These are phyloP conservation scores for Aegilops longissima DNA, from an alignment of 176 grass and related monocot genomes.

Conservation along the genomic window DNA sequence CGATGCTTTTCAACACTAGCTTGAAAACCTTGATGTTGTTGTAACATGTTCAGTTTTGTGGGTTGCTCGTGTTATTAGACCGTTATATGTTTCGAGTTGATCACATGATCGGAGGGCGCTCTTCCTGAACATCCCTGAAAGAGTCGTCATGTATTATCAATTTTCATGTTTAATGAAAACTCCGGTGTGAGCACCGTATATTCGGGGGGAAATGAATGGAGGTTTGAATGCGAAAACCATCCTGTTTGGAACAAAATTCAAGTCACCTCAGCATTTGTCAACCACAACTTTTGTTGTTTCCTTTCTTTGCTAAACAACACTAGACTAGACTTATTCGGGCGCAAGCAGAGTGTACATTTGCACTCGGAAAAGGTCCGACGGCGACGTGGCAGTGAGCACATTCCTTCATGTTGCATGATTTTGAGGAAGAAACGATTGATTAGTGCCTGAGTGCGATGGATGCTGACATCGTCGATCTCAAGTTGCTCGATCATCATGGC, in stretches of 20 bases:
- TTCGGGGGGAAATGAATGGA: neutral
- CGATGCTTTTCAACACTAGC: too few species aligned
- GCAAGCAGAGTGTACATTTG: slow-evolving; percentile 17
- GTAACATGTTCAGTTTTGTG: too few species aligned
- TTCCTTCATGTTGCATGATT: slow-evolving; percentile 1
- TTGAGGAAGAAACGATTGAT: neutral
- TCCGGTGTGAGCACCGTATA: too few species aligned
- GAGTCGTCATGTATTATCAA: too few species aligned
- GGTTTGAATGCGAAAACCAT: neutral
- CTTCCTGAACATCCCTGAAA: too few species aligned
- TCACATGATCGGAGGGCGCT: too few species aligned
- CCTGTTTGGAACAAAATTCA: neutral
- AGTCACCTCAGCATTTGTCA: neutral
- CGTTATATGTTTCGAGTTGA: too few species aligned
- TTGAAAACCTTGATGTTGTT: too few species aligned
- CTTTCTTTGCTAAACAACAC: neutral
- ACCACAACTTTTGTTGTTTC: neutral
- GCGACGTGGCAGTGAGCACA: slow-evolving; percentile 7
- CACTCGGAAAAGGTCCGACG: slow-evolving; percentile 30
- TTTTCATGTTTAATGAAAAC: too few species aligned
- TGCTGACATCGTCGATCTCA: slow-evolving; percentile 7
- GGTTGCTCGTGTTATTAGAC: too few species aligned
- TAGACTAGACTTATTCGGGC: neutral
- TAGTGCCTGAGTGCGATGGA: slow-evolving; percentile 30
- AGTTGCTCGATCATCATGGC: neutral